Conservation (phyloP, 257 asterid species). For the Cruciata laevipes region DNA sequence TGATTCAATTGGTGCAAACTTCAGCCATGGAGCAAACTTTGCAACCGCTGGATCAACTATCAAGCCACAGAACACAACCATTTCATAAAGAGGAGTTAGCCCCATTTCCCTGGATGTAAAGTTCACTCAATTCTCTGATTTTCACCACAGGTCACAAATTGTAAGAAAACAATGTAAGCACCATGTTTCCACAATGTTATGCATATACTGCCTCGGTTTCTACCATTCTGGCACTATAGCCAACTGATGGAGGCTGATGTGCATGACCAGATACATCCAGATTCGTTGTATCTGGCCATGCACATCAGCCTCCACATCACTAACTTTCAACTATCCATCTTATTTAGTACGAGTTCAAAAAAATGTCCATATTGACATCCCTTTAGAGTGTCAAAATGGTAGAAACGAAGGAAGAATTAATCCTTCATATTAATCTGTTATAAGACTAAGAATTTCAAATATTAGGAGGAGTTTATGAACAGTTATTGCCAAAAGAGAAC, state of each 20-base stretch:
- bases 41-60: conserved; percentile 91
- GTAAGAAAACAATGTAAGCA: conserved; percentile 39
- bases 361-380: too few relatives aligned
- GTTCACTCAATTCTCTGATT: conserved; percentile 45
- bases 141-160: conserved; percentile 45
- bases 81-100: conserved; percentile 64
- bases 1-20: conserved; percentile 70
- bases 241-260: too few relatives aligned
- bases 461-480: conserved; percentile 29
- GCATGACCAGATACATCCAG: too few relatives aligned
- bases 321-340: too few relatives aligned
- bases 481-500: conserved; percentile 40
- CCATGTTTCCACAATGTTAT: background rate
- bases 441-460: background rate
- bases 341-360: too few relatives aligned
- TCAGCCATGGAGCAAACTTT: conserved; percentile 77
- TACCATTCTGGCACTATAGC: too few relatives aligned
- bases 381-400: too few relatives aligned
- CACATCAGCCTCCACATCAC: too few relatives aligned
- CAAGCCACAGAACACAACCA: conserved; percentile 67
- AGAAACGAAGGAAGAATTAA: too few relatives aligned
- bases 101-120: conserved; percentile 74
- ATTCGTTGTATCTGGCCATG: too few relatives aligned
- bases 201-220: too few relatives aligned
- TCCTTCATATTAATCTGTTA: too few relatives aligned